Percentiles rank a stretch among this genome's conserved stretches.
Evolutionary conservation across 352 stramenopile species (phyloP).

Genomic region (Phytophthora tubulina): DNA sequence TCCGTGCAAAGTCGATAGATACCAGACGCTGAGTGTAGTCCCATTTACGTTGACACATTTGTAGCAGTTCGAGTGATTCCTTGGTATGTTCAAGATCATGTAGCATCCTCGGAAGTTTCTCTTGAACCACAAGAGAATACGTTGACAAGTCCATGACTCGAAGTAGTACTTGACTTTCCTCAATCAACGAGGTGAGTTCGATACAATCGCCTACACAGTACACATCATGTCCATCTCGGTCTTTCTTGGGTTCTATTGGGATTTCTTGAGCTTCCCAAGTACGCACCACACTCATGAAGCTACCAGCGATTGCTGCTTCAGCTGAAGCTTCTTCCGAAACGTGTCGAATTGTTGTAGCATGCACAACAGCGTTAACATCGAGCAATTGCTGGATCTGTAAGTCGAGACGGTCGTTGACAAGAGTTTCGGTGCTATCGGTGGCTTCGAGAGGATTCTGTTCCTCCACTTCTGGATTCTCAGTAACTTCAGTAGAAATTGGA

Average conservation of each 20-base stretch:
- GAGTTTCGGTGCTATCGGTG: not conserved
- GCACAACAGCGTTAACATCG: conserved; percentile 49
- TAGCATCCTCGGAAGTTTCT: conserved; percentile 55
- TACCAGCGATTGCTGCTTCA: conserved; percentile 68
- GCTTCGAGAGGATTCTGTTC: not conserved
- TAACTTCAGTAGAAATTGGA: not conserved
- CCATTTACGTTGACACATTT: conserved; percentile 73
- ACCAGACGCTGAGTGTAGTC: conserved; percentile 70
- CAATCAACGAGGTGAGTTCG: conserved; percentile 64
- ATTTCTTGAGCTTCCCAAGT: conserved; percentile 76
- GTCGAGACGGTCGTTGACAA: conserved; percentile 31
- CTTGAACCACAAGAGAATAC: conserved; percentile 67
- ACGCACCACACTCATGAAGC: conserved; percentile 60
- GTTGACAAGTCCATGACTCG: conserved; percentile 79
- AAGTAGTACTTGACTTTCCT: conserved; percentile 80
- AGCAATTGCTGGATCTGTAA: conserved; percentile 65
- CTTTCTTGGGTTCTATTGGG: conserved; percentile 52
- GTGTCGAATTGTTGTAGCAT: conserved; percentile 61
- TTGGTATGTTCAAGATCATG: conserved; percentile 59
- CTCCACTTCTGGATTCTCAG: conserved; percentile 3
- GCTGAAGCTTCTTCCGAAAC: conserved; percentile 77
- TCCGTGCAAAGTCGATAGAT: conserved; percentile 68
- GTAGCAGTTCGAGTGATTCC: conserved; percentile 61
- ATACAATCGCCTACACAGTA: conserved; percentile 64
- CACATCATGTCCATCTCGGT: conserved; percentile 68